phyloP scores from a whole-genome alignment of 2,329 filamentous ascomycete genomes.

The Monilinia vaccinii-corymbosi region DNA sequence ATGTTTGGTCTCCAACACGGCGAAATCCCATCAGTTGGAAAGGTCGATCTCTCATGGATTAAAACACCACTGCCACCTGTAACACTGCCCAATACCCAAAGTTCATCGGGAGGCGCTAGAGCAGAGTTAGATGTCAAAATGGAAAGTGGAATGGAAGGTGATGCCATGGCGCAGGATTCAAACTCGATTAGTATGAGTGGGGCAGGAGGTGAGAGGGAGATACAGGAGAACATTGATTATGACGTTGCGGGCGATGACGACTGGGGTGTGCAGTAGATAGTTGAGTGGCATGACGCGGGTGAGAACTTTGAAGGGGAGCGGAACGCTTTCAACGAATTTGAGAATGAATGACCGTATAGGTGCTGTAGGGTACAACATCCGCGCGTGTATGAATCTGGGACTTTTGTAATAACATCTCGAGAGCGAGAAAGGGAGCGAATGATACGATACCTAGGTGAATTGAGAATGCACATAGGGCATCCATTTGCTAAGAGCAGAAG shows the following conservation, averaged over 20 bases:
- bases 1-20: constrained; percentile 48
- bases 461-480: neutral
- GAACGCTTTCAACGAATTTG: neutral
- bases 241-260: constrained; percentile 36
- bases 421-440: neutral
- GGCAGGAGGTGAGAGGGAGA: constrained; percentile 11
- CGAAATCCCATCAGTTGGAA: constrained; percentile 53
- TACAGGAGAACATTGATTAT: constrained; percentile 31
- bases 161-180: constrained; percentile 23
- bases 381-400: neutral
- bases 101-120: neutral
- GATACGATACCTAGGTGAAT: neutral
- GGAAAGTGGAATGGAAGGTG: constrained; percentile 26
- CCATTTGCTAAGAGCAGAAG: neutral
- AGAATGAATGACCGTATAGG: neutral
- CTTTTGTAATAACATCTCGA: constrained; percentile 4
- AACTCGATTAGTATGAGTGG: constrained; percentile 12
- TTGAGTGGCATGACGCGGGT: neutral
- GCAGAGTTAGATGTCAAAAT: constrained; percentile 5
- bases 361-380: neutral
- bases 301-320: neutral
- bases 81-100: constrained; percentile 11
- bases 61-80: constrained; percentile 25
- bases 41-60: constrained; percentile 59
- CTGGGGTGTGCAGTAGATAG: constrained; percentile 16